Evolutionary conservation across 2,329 filamentous ascomycete genomes (phyloP), one percentile per base, ranked within the genome.

Genomic region (Epichloe baconii): DNA sequence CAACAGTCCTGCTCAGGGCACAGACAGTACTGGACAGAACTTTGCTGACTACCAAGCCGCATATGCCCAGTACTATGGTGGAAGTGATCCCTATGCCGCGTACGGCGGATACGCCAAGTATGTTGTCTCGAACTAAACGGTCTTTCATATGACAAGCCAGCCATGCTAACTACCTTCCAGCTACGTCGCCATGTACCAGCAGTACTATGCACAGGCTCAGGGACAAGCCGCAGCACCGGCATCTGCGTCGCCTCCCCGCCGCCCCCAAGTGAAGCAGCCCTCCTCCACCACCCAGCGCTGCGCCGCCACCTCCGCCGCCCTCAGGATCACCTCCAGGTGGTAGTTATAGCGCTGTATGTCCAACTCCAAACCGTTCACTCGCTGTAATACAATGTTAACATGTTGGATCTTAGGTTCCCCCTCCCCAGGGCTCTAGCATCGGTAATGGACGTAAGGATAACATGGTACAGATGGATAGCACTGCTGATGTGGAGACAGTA

Each of bases 91-190:
- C 0, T 96, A 96, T 65, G 88, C 88, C 42, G 82, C 86, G 8
- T 96, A 93, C 59, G 91, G 91, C 55, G 91, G 91, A 50, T 96
- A 93, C 67, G 79, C 83, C 59, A 86, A 85, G 71, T 87, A 77
- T 63, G 73, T 59, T 35, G 6, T 7, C 42, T 19, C 17, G 12
- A 31, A 17, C 26, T 12, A 14, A 23, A 23, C 12, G 48, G 41
- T 11, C n/a, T 7, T 6, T 47, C 19, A 14, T 34, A 38, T 8
- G 38, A 45, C n/a, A 8, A 36, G 44, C 8, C 37, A 11, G 2
- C 21, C 54, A 61, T 65, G 58, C 66, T 55, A 44, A 17, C 40
- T 23, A 37, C 3, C 26, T 49, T 54, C 5, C 21, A 78, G 75
- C 43, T 83, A 83, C 58, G 71, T 78, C 56, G 83, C 86, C 59